Evolutionary conservation across 305 asterid species (phyloP), one percentile per base, ranked within the genome.

Genomic region (Plantago lanceolata): DNA sequence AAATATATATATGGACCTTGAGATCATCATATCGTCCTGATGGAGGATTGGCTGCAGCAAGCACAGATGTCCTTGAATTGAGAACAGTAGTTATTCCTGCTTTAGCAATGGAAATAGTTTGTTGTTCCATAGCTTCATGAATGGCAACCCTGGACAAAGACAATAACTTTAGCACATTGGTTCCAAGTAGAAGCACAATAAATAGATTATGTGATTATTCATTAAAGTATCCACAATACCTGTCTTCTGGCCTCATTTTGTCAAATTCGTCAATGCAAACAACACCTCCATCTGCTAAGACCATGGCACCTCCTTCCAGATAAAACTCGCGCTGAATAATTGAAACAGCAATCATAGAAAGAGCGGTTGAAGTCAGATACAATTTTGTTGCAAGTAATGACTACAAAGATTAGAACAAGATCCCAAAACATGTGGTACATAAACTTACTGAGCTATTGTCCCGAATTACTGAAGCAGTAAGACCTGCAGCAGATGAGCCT

Each of bases 121-220:
- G 99, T 84, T 93, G 99, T 73, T 93, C 99, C 99, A 93, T 93
- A 31, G 99, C 99, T 84, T 93, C 99, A 73, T 93, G 99, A 72
- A 93, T 93, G 66, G 99, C 99, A 79, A 93, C 97, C 82, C 99
- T 89, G 68, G 16, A 64, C 47, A 57, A 81, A 75, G 74, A 19
- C 64, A 55, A 48, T 65, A 64, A 68, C 6, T 60, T 71, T 51
- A 79, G 69, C 62, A n/a, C 33, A n/a, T 68, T 31, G 58, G 44
- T 44, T 20, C 55, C 8, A 24, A 75, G 53, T 52, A 58, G 50
- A 55, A 67, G 53, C 48, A 67, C 33, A 57, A 58, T 57, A 53
- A 48, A 19, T 35, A 65, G 44, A 55, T 24, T 13, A 5, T 24
- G 37, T 21, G 8, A 21, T 54, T 3, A 12, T 20, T 21, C 11